phyloP scores from a whole-genome alignment of 1,284 basidiomycete species.

The Trametes sp. region DNA sequence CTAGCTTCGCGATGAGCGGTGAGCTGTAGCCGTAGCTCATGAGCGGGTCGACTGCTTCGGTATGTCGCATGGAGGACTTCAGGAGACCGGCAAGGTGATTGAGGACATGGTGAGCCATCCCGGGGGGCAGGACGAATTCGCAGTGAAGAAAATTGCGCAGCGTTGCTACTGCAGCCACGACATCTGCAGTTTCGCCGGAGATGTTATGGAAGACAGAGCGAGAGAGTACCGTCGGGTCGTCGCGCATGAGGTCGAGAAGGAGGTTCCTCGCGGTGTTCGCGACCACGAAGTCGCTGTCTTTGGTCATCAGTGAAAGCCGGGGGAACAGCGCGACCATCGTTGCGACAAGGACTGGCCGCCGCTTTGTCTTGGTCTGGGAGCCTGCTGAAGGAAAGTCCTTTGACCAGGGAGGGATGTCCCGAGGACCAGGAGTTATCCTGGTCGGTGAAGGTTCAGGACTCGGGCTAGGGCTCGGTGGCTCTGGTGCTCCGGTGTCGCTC shows the following conservation, averaged over 20 bases:
- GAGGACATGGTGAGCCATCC: constrained; percentile 71
- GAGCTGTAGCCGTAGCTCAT: constrained; percentile 62
- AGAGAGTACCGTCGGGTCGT: constrained; percentile 71
- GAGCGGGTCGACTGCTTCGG: constrained; percentile 51
- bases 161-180: constrained; percentile 54
- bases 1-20: constrained; percentile 64
- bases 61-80: constrained; percentile 61
- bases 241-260: constrained; percentile 75
- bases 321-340: constrained; percentile 46
- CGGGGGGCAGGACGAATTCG: constrained; percentile 63
- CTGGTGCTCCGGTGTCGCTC: constrained; percentile 22
- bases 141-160: constrained; percentile 65
- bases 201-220: constrained; percentile 72
- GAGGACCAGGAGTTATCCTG: constrained; percentile 77
- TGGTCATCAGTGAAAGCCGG: constrained; percentile 57
- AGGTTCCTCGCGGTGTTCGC: constrained; percentile 64
- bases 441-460: constrained; percentile 47
- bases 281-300: constrained; percentile 62
- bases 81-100: constrained; percentile 77
- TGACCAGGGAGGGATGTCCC: constrained; percentile 66
- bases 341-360: constrained; percentile 1
- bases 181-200: constrained; percentile 54
- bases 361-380: neutral
- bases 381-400: neutral
- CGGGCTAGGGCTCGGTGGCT: constrained; percentile 45